Evolutionary conservation across 2,329 filamentous ascomycete species (phyloP), one percentile per base, ranked within the genome.

Genomic region (Fusarium algeriense): DNA sequence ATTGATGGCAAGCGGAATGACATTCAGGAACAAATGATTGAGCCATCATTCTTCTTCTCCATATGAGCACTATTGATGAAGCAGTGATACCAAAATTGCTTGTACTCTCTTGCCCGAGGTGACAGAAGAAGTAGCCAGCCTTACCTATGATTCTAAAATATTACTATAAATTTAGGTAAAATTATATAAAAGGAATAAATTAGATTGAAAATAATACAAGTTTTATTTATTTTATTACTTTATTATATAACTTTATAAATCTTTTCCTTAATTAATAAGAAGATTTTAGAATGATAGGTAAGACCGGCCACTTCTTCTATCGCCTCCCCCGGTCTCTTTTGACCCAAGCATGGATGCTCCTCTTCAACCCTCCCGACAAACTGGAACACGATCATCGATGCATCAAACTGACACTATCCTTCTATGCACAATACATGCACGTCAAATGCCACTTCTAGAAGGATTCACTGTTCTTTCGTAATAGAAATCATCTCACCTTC

Each of bases 401-500:
- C 48, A 44, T 6, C 6, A 10, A 28, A 44, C n/a, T 44, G 48
- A 44, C 37, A 54, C 6, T 14, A 34, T 37, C 38, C 41, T 57
- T n/a, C 41, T 23, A 49, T 55, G 32, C 57, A 60, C 35, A 40
- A 17, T 23, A 9, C 44, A 41, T 60, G 40, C 50, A 57, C 9
- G 50, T 26, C 38, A 38, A 56, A 58, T 23, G 34, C n/a, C 15
- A n/a, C 34, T 45, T 57, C 30, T 38, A 45, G 38, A 43, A 60
- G 23, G 20, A 19, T 41, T 15, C 28, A n/a, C 20, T 45, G 20
- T 28, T 44, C 49, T 60, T 55, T 52, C 38, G 38, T 54, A 45
- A 60, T 14, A 55, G 32, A 45, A n/a, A 26, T 14, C n/a, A 14
- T 6, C 13, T 17, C 20, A 60, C 40, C 58, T 60, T 58, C 58